Conservation (phyloP, 1,284 basidiomycete genomes). For the Boletellus deceptivus region DNA sequence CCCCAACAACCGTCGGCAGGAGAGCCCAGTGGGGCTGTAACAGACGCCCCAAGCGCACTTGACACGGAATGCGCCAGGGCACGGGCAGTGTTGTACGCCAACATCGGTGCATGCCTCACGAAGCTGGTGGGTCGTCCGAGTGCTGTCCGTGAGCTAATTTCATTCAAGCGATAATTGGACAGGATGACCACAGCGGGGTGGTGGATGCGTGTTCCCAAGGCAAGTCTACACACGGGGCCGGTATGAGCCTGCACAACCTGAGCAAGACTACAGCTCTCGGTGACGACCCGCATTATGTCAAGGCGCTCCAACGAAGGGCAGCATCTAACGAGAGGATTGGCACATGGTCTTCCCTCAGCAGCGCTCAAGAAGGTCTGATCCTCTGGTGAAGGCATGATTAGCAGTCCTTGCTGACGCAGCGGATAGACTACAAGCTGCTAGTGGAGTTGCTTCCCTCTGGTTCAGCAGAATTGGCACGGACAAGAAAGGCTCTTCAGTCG, state of each 20-base stretch:
- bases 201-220: slow-evolving; percentile 78
- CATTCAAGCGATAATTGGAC: slow-evolving; percentile 8
- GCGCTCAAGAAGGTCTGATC: slow-evolving; percentile 77
- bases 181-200: slow-evolving; percentile 76
- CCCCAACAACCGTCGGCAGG: slow-evolving; percentile 18
- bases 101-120: slow-evolving; percentile 77
- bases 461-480: slow-evolving; percentile 50
- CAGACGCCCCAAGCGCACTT: slow-evolving; percentile 18
- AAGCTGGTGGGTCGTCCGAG: slow-evolving; percentile 57
- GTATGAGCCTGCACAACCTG: not conserved
- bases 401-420: slow-evolving; percentile 1
- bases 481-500: slow-evolving; percentile 47
- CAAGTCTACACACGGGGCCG: slow-evolving; percentile 22
- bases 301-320: slow-evolving; percentile 87
- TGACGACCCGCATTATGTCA: slow-evolving; percentile 83
- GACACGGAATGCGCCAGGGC: slow-evolving; percentile 52
- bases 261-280: slow-evolving; percentile 59
- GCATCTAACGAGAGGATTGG: slow-evolving; percentile 77
- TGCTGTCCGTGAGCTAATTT: not conserved
- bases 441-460: slow-evolving; percentile 58
- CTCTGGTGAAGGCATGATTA: not conserved
- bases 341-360: slow-evolving; percentile 79
- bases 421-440: slow-evolving; percentile 76
- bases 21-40: slow-evolving; percentile 2
- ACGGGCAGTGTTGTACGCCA: slow-evolving; percentile 70